A percentile compares a stretch with the other conserved stretches of the same genome.
Evolutionary conservation across 2,329 filamentous ascomycete species (phyloP).

Genomic region (Cryphonectria japonica): DNA sequence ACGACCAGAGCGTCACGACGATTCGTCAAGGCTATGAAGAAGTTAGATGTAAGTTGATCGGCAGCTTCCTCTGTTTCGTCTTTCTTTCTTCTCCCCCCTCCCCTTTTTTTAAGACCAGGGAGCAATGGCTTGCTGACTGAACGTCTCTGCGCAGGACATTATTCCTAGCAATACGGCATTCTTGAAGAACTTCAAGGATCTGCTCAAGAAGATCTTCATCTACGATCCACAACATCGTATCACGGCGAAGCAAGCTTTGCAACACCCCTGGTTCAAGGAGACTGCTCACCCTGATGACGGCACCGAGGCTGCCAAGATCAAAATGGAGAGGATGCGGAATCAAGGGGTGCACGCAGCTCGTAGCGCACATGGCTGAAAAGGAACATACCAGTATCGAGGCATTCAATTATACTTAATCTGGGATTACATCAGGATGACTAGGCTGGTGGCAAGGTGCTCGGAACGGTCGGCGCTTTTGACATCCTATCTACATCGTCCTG

Average conservation of each 20-base stretch:
- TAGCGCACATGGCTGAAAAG: slow-evolving; percentile 29
- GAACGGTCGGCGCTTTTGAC: slow-evolving; percentile 21
- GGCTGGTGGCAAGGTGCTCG: slow-evolving; percentile 22
- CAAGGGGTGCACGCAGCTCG: slow-evolving; percentile 38
- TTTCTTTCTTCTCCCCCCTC: not conserved
- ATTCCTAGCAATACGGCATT: slow-evolving; percentile 64
- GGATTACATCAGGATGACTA: slow-evolving; percentile 12
- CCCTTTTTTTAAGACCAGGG: not conserved
- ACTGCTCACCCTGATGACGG: slow-evolving; percentile 66
- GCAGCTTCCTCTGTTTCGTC: not conserved
- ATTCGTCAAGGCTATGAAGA: slow-evolving; percentile 76
- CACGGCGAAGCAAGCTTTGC: slow-evolving; percentile 67
- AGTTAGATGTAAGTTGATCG: slow-evolving; percentile 57
- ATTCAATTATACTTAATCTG: slow-evolving; percentile 23
- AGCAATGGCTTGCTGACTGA: slow-evolving; percentile 29
- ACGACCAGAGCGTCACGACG: slow-evolving; percentile 67
- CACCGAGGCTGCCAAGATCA: slow-evolving; percentile 69
- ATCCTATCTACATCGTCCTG: slow-evolving; percentile 21
- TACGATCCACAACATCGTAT: slow-evolving; percentile 69
- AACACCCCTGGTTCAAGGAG: slow-evolving; percentile 72
- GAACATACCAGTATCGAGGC: slow-evolving; percentile 18
- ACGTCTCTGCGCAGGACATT: slow-evolving; percentile 56
- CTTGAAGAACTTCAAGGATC: slow-evolving; percentile 64
- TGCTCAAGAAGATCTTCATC: slow-evolving; percentile 68
- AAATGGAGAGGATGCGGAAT: slow-evolving; percentile 53